phyloP scores from a whole-genome alignment of 179 eudicot species.

The Sideroxylon spinosum region DNA sequence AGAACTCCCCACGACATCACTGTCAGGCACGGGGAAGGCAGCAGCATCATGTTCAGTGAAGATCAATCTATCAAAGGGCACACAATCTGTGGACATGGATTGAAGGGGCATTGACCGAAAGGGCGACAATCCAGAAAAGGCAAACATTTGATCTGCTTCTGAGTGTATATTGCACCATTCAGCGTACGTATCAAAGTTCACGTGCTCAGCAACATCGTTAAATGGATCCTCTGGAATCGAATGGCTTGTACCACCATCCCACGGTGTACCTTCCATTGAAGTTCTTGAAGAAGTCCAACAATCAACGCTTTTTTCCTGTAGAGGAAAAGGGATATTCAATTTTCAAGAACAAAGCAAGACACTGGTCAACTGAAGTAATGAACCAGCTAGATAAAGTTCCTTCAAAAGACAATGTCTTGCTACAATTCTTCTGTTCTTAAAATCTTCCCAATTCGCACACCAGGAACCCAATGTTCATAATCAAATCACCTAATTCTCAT shows the following conservation, averaged over 20 bases:
- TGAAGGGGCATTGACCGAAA: slow-evolving; percentile 21
- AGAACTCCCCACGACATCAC: slow-evolving; percentile 20
- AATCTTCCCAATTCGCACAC: slow-evolving; percentile 1
- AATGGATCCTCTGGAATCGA: slow-evolving; percentile 34
- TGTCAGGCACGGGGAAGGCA: slow-evolving; percentile 30
- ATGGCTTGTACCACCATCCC: slow-evolving; percentile 29
- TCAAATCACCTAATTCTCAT: slow-evolving; percentile 1
- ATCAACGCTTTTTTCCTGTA: slow-evolving; percentile 34
- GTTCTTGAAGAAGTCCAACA: slow-evolving; percentile 29
- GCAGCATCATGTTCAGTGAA: slow-evolving; percentile 33
- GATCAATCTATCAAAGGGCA: slow-evolving; percentile 42
- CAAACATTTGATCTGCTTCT: slow-evolving; percentile 52
- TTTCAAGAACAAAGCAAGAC: not conserved
- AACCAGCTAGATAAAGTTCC: not conserved
- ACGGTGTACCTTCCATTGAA: slow-evolving; percentile 24
- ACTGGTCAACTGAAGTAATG: not conserved
- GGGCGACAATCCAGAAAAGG: slow-evolving; percentile 43
- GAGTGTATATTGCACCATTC: slow-evolving; percentile 69
- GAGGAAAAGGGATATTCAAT: slow-evolving; percentile 47
- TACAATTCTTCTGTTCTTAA: not conserved
- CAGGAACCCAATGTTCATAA: slow-evolving; percentile 7
- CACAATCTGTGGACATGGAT: slow-evolving; percentile 8
- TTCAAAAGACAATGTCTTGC: not conserved
- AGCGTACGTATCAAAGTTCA: slow-evolving; percentile 51
- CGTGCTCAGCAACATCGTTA: slow-evolving; percentile 37